Evolutionary conservation across 2,329 filamentous ascomycete genomes (phyloP), one percentile per base, ranked within the genome.

Genomic region (Aspergillus sp.): DNA sequence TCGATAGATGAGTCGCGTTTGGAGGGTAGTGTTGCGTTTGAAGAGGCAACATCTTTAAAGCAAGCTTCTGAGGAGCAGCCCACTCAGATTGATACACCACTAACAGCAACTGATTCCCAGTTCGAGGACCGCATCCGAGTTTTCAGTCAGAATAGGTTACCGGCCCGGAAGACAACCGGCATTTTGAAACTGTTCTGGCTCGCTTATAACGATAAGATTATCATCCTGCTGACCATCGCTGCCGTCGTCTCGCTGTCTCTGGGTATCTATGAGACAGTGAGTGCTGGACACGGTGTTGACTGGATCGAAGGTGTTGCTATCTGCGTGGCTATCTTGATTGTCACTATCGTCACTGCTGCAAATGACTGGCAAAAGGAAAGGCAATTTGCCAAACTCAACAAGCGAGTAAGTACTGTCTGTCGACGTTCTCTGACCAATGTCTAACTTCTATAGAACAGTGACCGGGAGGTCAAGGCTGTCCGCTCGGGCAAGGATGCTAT

Each of bases 1-100:
- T 91, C 87, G 49, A 58, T 81, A 2, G 90, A 95, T 45, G 90
- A 96, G 67, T 75, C 74, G 32, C 61, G 69, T 4, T 65, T 94
- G 32, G 70, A 82, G 35, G 86, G 86, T 5, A 61, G 68, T 2
- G 73, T 95, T 6, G 77, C 82, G 0, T 94, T 93, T 53, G 81
- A 88, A 34, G 79, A 93, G 13, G 89, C 77, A 1, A 81, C 77
- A 1, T 51, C 57, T 12, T 44, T 45, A 39, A 34, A 46, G 5
- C 47, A 59, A 41, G 43, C 49, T 9, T 33, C 34, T 7, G 40
- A 51, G n/a, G 52, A 49, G n/a, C 37, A 7, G 12, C 40, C 33
- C n/a, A 40, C 13, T 3, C 6, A 34, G 7, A 33, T 36, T n/a
- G 44, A 42, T 13, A 41, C 45, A 19, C 27, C 46, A 5, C 37